Percentiles rank a stretch among this genome's conserved stretches.
These are phyloP conservation scores for Datura wrightii DNA, from an alignment of 257 asterid genomes.

Conservation along the genomic window DNA sequence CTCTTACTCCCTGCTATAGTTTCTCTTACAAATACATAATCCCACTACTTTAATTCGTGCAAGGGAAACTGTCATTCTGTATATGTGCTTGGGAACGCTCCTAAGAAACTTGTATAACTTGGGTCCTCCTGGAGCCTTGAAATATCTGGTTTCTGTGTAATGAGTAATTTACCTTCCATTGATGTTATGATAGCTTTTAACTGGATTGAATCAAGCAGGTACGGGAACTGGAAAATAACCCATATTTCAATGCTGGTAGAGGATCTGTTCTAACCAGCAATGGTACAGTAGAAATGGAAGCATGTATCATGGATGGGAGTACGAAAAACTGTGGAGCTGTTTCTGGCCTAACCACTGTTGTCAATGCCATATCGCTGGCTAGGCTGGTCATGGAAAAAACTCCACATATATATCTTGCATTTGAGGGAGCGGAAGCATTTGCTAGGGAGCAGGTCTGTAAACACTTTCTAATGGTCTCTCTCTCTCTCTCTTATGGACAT, in stretches of 20 bases:
- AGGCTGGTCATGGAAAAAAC: constrained; percentile 97
- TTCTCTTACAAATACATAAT: neutral
- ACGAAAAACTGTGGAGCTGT: constrained; percentile 92
- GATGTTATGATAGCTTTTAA: constrained; percentile 9
- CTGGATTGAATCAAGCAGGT: constrained; percentile 53
- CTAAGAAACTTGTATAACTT: neutral
- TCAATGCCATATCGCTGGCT: constrained; percentile 82
- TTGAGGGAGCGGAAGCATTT: constrained; percentile 91
- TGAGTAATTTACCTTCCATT: neutral
- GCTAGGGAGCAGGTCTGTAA: constrained; percentile 81
- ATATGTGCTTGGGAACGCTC: neutral
- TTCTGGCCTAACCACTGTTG: constrained; percentile 81
- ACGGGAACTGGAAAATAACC: constrained; percentile 78
- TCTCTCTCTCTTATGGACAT: neutral
- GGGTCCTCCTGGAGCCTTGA: neutral
- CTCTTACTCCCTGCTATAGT: constrained; percentile 7
- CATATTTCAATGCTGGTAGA: constrained; percentile 82
- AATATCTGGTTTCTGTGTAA: neutral
- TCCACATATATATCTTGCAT: constrained; percentile 89
- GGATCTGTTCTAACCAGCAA: constrained; percentile 84
- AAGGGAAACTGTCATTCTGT: neutral
- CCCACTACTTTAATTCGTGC: neutral
- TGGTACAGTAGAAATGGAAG: constrained; percentile 97
- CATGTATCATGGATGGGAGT: constrained; percentile 91
- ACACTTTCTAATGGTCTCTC: neutral